Evolutionary conservation across 2,329 filamentous ascomycete species (phyloP).

Genomic region (Coniochaeta prunicola): DNA sequence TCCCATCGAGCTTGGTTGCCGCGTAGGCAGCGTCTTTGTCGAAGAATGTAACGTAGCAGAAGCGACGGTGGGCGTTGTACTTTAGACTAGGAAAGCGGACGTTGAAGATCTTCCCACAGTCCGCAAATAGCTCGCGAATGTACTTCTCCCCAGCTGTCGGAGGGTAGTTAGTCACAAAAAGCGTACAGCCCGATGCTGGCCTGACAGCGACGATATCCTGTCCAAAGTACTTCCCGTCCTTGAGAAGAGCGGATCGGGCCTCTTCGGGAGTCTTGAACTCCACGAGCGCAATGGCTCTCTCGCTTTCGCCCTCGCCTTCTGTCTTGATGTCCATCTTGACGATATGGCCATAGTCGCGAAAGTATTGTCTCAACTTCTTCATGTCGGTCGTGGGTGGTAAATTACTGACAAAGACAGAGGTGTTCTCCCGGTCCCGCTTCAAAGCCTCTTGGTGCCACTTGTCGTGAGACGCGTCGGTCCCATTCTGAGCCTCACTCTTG

Average conservation of each 20-base stretch:
- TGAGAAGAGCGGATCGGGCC: constrained; percentile 70
- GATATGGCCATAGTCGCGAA: constrained; percentile 82
- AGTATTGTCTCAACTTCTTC: constrained; percentile 77
- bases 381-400: constrained; percentile 64
- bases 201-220: constrained; percentile 67
- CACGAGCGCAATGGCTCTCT: constrained; percentile 58
- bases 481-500: constrained; percentile 35
- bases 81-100: constrained; percentile 89
- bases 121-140: constrained; percentile 60
- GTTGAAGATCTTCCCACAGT: constrained; percentile 75
- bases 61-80: constrained; percentile 79
- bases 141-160: constrained; percentile 65
- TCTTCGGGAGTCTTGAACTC: constrained; percentile 82
- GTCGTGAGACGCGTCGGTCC: constrained; percentile 21
- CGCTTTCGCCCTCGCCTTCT: constrained; percentile 46
- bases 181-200: constrained; percentile 68
- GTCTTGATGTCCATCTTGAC: constrained; percentile 65
- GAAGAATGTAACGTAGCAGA: constrained; percentile 92
- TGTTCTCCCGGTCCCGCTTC: constrained; percentile 86
- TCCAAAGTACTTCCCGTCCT: constrained; percentile 73
- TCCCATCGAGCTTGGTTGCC: constrained; percentile 68
- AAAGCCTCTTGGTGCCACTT: constrained; percentile 29
- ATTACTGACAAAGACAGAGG: constrained; percentile 73
- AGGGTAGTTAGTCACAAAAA: constrained; percentile 90
- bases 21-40: constrained; percentile 59